phyloP scores from a whole-genome alignment of 2,329 filamentous ascomycete species.

The Xylaria sp. region DNA sequence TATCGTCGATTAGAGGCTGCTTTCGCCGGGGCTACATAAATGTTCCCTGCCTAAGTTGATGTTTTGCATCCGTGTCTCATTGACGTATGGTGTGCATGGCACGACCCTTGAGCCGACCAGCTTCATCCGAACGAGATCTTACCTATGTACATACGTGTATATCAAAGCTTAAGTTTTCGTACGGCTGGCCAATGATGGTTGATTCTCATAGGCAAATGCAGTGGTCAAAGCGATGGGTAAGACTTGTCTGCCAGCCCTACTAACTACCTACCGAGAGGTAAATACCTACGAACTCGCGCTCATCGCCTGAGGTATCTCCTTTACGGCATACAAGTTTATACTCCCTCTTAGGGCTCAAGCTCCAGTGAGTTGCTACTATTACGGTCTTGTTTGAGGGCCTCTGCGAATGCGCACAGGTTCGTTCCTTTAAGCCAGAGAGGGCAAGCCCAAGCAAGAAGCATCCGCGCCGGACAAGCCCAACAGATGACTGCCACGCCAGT shows the following conservation, averaged over 20 bases:
- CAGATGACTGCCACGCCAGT: background rate
- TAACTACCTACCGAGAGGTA: background rate
- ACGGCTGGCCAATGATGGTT: slow-evolving; percentile 10
- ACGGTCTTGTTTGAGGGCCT: no score
- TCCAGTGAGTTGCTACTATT: no score
- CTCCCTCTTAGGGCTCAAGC: no score
- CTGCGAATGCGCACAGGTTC: no score
- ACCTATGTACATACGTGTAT: no score
- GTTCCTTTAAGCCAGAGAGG: background rate
- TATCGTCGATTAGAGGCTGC: background rate
- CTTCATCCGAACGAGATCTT: background rate
- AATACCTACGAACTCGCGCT: background rate
- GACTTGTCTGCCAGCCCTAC: slow-evolving; percentile 7
- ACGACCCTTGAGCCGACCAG: background rate
- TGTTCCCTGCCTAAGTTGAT: no score
- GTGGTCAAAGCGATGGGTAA: slow-evolving; percentile 18
- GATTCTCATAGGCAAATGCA: slow-evolving; percentile 12
- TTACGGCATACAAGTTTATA: no score
- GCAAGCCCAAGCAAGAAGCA: background rate
- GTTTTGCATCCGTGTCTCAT: background rate
- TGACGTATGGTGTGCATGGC: background rate
- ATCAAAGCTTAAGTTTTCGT: slow-evolving; percentile 17
- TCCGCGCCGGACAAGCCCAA: background rate
- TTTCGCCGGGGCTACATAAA: no score
- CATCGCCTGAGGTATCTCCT: background rate